Evolutionary conservation across 768 basidiomycete genomes (phyloP).

Genomic region (Coprinellus micaceus): DNA sequence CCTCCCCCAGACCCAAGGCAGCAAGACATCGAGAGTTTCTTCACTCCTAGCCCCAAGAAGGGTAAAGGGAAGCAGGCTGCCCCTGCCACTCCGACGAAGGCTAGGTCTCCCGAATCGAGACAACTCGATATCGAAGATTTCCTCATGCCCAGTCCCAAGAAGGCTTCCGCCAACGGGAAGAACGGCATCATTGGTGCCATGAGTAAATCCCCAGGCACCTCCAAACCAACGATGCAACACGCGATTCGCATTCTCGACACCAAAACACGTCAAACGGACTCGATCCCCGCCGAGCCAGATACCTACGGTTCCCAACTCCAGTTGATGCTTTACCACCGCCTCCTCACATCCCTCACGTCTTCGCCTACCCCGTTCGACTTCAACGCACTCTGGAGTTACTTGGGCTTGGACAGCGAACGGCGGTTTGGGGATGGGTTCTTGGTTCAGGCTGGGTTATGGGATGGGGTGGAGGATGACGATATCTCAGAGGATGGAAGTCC

Average conservation of each 20-base stretch:
- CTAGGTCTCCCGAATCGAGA: not conserved
- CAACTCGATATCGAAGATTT: not conserved
- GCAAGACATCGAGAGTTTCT: not conserved
- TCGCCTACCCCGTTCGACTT: constrained; percentile 49
- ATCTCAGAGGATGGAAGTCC: constrained; percentile 7
- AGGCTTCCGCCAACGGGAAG: not conserved
- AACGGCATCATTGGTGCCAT: too few relatives aligned
- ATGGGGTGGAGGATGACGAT: constrained; percentile 15
- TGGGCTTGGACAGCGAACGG: constrained; percentile 39
- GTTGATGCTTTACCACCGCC: constrained; percentile 72
- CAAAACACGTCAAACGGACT: constrained; percentile 56
- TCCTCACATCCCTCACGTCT: constrained; percentile 52
- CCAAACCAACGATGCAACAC: constrained; percentile 5
- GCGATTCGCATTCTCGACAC: constrained; percentile 57
- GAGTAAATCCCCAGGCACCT: not conserved
- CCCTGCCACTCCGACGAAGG: not conserved
- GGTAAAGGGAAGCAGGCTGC: too few relatives aligned
- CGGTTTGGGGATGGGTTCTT: constrained; percentile 53
- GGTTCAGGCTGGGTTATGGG: constrained; percentile 30
- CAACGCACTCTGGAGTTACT: constrained; percentile 44
- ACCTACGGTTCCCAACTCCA: constrained; percentile 60
- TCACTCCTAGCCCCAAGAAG: not conserved
- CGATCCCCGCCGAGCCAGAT: constrained; percentile 57
- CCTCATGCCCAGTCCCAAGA: not conserved
- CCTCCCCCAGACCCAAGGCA: not conserved